A percentile compares a stretch with the other conserved stretches of the same genome.
phyloP scores from a whole-genome alignment of 257 asterid species.

The Datura wrightii region DNA sequence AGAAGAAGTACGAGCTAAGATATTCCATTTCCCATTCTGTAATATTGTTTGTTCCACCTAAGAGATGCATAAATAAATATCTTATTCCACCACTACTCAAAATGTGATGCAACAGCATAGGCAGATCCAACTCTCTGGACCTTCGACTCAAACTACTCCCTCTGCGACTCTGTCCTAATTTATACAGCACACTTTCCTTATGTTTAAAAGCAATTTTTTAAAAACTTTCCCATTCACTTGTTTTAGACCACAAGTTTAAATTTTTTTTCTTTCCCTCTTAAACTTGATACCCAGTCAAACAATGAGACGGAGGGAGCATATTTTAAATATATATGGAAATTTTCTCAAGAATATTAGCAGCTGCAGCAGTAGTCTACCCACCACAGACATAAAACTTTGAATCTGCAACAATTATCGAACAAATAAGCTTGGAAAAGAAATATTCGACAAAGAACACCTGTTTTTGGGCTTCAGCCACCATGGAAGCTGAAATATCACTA shows the following conservation, averaged over 20 bases:
- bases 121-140: slow-evolving; percentile 5
- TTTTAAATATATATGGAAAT: neutral
- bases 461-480: slow-evolving; percentile 93
- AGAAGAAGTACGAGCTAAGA: neutral
- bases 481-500: slow-evolving; percentile 90
- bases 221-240: neutral
- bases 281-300: neutral
- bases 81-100: neutral
- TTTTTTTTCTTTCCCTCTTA: neutral
- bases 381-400: neutral
- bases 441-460: slow-evolving; percentile 46
- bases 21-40: neutral
- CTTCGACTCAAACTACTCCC: neutral
- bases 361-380: neutral
- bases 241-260: neutral
- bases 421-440: neutral
- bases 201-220: neutral
- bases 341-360: neutral
- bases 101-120: slow-evolving; percentile 16
- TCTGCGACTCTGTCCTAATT: neutral
- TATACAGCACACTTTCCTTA: neutral
- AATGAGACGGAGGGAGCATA: neutral
- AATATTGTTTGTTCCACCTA: neutral
- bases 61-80: neutral
- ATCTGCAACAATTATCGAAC: neutral